Conservation (phyloP, 2,329 filamentous ascomycete species). For the Hypoxylon sp. region DNA sequence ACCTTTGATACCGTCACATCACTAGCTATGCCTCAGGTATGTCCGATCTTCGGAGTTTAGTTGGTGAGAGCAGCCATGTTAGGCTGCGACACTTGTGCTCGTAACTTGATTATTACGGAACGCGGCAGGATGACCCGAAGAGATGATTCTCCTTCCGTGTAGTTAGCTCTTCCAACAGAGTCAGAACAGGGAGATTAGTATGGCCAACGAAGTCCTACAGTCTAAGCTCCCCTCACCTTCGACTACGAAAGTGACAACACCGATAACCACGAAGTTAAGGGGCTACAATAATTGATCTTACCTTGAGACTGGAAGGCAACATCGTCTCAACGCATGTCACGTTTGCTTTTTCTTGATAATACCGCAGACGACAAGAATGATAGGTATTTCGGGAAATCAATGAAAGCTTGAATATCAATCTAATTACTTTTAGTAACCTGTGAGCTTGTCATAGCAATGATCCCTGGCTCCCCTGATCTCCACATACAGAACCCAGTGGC, state of each 20-base stretch:
- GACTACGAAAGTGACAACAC: not conserved
- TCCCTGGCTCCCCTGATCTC: not conserved
- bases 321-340: not conserved
- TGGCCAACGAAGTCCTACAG: not conserved
- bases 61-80: not conserved
- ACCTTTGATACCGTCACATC: not conserved
- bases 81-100: not conserved
- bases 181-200: not conserved
- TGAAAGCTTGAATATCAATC: not conserved
- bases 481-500: not conserved
- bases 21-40: not conserved
- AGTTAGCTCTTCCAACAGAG: not conserved
- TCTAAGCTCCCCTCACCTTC: no score
- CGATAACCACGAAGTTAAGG: not conserved
- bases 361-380: not conserved
- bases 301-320: not conserved
- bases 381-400: not conserved
- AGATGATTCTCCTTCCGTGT: not conserved
- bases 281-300: not conserved
- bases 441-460: not conserved
- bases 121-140: not conserved
- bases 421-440: not conserved
- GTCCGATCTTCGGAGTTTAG: not conserved
- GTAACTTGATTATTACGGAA: not conserved
- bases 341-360: not conserved